Evolutionary conservation across 2,329 filamentous ascomycete genomes (phyloP).

Genomic region (Ophiocordyceps polyrhachis-furcata): DNA sequence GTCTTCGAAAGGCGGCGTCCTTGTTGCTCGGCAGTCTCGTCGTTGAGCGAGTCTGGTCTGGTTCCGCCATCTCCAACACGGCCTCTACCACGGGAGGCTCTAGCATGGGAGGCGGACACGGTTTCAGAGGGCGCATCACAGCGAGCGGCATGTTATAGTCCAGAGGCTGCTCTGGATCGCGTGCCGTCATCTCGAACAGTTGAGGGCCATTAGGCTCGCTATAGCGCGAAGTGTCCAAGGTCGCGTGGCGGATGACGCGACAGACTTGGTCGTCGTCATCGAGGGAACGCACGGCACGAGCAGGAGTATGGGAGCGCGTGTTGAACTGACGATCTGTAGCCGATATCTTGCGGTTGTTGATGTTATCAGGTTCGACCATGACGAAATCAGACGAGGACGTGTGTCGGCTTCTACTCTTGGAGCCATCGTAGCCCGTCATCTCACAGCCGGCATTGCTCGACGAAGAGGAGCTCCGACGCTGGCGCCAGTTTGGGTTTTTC

Average conservation of each 20-base stretch:
- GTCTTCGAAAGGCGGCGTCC: slow-evolving; percentile 9
- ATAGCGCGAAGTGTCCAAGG: not conserved
- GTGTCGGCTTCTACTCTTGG: not conserved
- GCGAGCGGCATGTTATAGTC: not conserved
- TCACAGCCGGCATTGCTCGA: not conserved
- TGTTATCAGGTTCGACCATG: slow-evolving; percentile 1
- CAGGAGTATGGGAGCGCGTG: not conserved
- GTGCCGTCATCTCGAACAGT: not conserved
- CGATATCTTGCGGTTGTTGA: slow-evolving; percentile 1
- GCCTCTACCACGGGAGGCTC: too few species aligned
- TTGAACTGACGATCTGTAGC: not conserved
- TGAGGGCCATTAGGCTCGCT: not conserved
- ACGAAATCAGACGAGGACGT: not conserved
- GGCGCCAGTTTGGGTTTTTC: slow-evolving; percentile 17
- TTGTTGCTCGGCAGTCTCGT: not conserved
- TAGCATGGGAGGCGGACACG: too few species aligned
- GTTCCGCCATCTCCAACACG: not conserved
- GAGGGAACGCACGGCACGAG: not conserved
- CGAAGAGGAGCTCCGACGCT: slow-evolving; percentile 5
- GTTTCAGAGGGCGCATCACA: not conserved
- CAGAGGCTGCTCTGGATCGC: not conserved
- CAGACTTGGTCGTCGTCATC: not conserved
- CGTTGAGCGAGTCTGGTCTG: not conserved
- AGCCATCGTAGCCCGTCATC: not conserved
- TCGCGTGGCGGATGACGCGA: not conserved